Percentiles rank a stretch among this genome's conserved stretches.
Conservation (phyloP, 2,329 filamentous ascomycete species). For the Colletotrichum eremochloae region DNA sequence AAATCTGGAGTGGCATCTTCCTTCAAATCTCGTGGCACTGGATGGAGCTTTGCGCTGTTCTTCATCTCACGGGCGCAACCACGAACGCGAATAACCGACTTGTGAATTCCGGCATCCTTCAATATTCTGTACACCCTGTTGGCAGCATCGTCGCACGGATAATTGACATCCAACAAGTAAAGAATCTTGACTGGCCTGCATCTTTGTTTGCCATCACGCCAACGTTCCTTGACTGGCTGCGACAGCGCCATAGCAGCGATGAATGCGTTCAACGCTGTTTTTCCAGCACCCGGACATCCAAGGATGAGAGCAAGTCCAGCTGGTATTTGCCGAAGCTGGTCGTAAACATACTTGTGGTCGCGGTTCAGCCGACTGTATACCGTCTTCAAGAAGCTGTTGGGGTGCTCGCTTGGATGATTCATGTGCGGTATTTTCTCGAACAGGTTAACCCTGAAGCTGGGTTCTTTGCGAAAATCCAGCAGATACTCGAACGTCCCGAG, state of each 20-base stretch:
- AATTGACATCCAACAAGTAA: constrained; percentile 63
- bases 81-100: constrained; percentile 38
- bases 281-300: constrained; percentile 62
- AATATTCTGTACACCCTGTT: constrained; percentile 57
- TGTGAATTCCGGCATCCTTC: constrained; percentile 52
- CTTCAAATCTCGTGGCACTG: constrained; percentile 40
- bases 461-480: constrained; percentile 29
- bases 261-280: constrained; percentile 62
- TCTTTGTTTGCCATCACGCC: not conserved
- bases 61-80: constrained; percentile 39
- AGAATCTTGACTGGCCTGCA: constrained; percentile 51
- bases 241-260: constrained; percentile 53
- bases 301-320: constrained; percentile 60
- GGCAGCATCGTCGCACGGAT: constrained; percentile 60
- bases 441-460: constrained; percentile 24
- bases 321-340: constrained; percentile 52
- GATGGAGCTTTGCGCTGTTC: constrained; percentile 30
- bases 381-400: constrained; percentile 3
- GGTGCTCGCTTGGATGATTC: constrained; percentile 21
- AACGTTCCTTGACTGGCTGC: not conserved
- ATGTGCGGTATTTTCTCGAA: constrained; percentile 37
- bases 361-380: constrained; percentile 49
- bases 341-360: constrained; percentile 55
- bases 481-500: constrained; percentile 24
- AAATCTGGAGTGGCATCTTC: constrained; percentile 16